Conservation (phyloP, 257 asterid genomes). For the Linaria vulgaris region DNA sequence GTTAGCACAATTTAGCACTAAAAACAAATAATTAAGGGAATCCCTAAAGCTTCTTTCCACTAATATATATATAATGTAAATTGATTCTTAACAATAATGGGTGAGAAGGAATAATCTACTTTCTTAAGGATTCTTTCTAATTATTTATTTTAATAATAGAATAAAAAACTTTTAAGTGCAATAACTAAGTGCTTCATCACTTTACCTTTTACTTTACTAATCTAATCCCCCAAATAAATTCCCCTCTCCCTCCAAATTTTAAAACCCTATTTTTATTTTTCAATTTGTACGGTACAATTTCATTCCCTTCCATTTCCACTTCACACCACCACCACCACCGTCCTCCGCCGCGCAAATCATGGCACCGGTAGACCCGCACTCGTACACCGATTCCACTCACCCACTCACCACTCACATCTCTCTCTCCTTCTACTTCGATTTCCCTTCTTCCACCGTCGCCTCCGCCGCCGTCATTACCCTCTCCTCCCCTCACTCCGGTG, state of each 20-base stretch:
- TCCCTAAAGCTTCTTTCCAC: too few relatives aligned
- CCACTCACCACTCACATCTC: conserved; percentile 81
- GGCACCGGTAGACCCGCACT: conserved; percentile 92
- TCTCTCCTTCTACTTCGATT: conserved; percentile 75
- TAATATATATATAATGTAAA: too few relatives aligned
- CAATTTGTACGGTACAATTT: background rate
- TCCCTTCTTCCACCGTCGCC: conserved; percentile 75
- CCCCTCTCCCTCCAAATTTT: conserved; percentile 37
- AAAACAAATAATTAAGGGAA: too few relatives aligned
- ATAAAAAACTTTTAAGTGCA: too few relatives aligned
- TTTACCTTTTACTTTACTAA: conserved; percentile 29
- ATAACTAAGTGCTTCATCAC: too few relatives aligned
- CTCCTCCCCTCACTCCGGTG: conserved; percentile 63
- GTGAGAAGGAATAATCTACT: too few relatives aligned
- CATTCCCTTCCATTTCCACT: background rate
- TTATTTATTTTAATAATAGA: too few relatives aligned
- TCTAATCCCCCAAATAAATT: conserved; percentile 7
- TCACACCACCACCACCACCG: background rate
- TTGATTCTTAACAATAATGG: too few relatives aligned
- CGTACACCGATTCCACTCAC: conserved; percentile 79
- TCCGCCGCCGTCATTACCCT: conserved; percentile 70
- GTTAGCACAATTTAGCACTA: too few relatives aligned
- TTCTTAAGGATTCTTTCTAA: too few relatives aligned
- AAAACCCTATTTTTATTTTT: background rate
- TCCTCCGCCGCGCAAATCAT: conserved; percentile 26